Evolutionary conservation across 2,329 filamentous ascomycete species (phyloP), one percentile per base, ranked within the genome.

Genomic region (Simplicillium aogashimaense): DNA sequence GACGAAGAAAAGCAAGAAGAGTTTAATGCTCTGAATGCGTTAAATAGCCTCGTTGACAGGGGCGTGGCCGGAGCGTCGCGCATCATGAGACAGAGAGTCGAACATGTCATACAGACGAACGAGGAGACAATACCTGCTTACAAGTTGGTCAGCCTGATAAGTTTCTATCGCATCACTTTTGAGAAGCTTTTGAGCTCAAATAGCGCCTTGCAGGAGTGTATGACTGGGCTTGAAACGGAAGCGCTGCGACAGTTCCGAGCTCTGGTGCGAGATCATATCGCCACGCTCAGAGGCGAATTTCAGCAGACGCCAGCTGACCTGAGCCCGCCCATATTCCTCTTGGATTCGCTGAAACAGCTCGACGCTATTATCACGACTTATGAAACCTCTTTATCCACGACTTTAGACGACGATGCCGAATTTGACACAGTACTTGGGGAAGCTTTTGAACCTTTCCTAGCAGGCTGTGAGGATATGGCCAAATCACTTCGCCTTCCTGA

Each of bases 61-160:
- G 85, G 94, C 53, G 70, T 97, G 36, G 77, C 79, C 3, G 86
- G 86, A 1, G 88, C 90, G 4, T 79, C 83, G 30, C 78, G 86
- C 16, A 77, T 89, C n/a, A 63, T 97, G n/a, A 80, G 85, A 18
- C 89, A 95, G 58, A 76, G 90, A 28, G 79, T 94, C 39, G 89
- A 95, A 58, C 85, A 97, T 52, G 85, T 94, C 15, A 83, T 97
- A 13, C 88, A 94, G 52, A 85, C 84, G 45, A 90, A 95, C 56
- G 89, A 95, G 50, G 89, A 97, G 43, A 83, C 83, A 1, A 86
- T 94, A 15, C 67, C 88, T 37, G 82, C 87, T 29, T 98, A 95
- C 66, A 92, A 88, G 57, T 78, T 97, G 32, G 81, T 86, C 10
- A 95, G 94, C 51, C 69, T 98, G 2, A 72, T 97, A 33, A 80